phyloP scores from a whole-genome alignment of 83 land plant genomes.

The Picea abies region DNA sequence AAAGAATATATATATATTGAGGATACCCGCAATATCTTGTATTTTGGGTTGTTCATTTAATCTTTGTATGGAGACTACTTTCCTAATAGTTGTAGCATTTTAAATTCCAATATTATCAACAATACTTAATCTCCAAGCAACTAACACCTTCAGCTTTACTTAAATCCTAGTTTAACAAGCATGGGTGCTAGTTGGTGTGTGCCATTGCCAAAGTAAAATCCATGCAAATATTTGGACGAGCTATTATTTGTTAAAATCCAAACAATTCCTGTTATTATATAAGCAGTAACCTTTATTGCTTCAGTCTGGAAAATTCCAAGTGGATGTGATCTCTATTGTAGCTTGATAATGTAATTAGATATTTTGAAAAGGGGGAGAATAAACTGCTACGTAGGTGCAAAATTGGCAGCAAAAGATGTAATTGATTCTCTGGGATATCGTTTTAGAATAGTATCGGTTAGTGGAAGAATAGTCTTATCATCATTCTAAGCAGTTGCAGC shows the following conservation, averaged over 20 bases:
- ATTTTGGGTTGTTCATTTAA: too few species aligned
- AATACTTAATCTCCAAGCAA: background rate
- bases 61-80: too few species aligned
- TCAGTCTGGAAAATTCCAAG: background rate
- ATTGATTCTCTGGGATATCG: background rate
- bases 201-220: background rate
- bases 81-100: too few species aligned
- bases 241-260: too few species aligned
- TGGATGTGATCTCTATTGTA: background rate
- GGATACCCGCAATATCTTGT: too few species aligned
- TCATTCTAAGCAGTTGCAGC: constrained; percentile 5
- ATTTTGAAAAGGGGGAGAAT: background rate
- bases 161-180: background rate
- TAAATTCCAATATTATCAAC: too few species aligned
- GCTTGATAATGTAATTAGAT: background rate
- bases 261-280: background rate
- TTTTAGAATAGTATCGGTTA: background rate
- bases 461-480: background rate
- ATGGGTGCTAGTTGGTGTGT: background rate
- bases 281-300: background rate
- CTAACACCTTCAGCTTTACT: background rate
- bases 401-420: background rate
- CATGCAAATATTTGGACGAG: too few species aligned
- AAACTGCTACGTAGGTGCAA: background rate
- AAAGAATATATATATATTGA: too few species aligned